Base-by-base conservation (phyloP, 1,284 basidiomycete genomes). In the Rhodotorula sp. region DNA sequence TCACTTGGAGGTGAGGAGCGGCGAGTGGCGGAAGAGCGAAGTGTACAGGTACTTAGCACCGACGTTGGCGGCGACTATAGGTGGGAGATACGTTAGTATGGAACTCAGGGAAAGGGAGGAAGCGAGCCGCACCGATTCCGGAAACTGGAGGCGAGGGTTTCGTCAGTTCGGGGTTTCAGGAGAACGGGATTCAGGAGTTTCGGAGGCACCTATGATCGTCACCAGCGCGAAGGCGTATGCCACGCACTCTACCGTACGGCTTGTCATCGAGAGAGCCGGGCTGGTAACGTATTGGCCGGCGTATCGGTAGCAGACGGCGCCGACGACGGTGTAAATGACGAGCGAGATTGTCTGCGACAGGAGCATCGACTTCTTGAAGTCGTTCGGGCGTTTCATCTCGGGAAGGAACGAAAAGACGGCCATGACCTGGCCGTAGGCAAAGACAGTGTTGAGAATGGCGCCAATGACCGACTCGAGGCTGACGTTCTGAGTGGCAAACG, bases 171-270 rank as follows among this genome's bases (percentile, higher is more conserved):
- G 38, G 10, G 38, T 12, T 43, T 43, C 38, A 26, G 12, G 60
- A 62, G 31, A 61, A 52, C 21, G 34, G 34, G 34, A 34, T 34
- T 34, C 34, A 34, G 34, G 34, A 6, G 34, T 34, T 6, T 34
- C 4, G 5, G 5, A 34, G 34, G 34, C 34, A 21, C 12, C 66
- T 10, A 61, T 62, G 43, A 67, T 67, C 12, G 66, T 67, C 10
- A 67, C 66, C 31, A 67, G 60, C 3, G 66, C 66, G 45, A 67
- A 67, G 8, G 60, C 54, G 54, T 67, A 67, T 10, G 66, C 34
- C 3, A 49, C 19, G 47, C 61, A 48, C 45, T 16, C n/a, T 12
- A 60, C 26, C 18, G 28, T 67, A 19, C 23, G 56, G 23, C 28
- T 21, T 0, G 56, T 62, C 60, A 67, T 62, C 31, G 66, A 56